phyloP scores from a whole-genome alignment of 2,329 filamentous ascomycete species.

The Teratosphaeria nubilosa region DNA sequence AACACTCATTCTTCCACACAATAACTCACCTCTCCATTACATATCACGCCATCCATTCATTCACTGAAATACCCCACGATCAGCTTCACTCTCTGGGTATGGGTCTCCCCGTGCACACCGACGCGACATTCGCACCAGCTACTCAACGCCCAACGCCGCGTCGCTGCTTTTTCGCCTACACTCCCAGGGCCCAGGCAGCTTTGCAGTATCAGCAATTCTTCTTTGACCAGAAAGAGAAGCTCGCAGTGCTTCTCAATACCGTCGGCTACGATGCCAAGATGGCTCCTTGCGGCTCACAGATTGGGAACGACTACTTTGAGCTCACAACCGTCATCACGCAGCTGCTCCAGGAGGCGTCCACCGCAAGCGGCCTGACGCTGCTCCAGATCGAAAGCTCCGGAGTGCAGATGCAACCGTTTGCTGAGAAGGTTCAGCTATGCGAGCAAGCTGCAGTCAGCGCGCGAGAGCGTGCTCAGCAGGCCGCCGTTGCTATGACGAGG shows the following conservation, averaged over 20 bases:
- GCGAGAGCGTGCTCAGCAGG: neutral
- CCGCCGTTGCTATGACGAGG: neutral
- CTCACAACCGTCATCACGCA: constrained; percentile 9
- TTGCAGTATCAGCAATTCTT: constrained; percentile 8
- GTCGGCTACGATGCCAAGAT: constrained; percentile 8
- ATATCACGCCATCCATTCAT: neutral
- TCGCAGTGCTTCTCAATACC: constrained; percentile 8
- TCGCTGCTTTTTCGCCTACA: constrained; percentile 7
- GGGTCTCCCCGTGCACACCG: neutral
- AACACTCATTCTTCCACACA: neutral
- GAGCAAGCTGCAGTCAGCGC: constrained; percentile 3
- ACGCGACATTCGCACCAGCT: neutral
- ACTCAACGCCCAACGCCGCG: neutral
- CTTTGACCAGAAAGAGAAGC: constrained; percentile 8
- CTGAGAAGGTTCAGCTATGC: constrained; percentile 8
- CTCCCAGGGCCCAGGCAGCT: constrained; percentile 5
- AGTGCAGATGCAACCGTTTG: constrained; percentile 3
- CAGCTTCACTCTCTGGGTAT: neutral
- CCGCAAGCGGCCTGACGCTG: constrained; percentile 7
- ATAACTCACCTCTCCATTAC: neutral
- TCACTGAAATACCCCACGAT: neutral
- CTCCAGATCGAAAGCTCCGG: constrained; percentile 6
- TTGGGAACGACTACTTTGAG: constrained; percentile 10
- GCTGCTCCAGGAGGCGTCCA: constrained; percentile 8
- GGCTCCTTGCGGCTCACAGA: constrained; percentile 4